phyloP scores from a whole-genome alignment of 805 yeast species.

The Pichia eremophila region DNA sequence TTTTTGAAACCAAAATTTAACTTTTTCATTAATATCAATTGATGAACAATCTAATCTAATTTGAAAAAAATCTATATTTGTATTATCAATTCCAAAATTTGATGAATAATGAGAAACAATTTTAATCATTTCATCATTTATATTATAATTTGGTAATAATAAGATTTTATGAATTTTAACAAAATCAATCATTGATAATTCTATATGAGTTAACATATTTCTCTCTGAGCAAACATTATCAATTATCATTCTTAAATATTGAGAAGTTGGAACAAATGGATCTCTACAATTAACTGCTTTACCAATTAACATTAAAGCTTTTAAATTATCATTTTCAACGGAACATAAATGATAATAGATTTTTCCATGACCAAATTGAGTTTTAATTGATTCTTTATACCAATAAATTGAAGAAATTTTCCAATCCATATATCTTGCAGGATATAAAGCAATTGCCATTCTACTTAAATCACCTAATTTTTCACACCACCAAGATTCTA shows the following conservation, averaged over 20 bases:
- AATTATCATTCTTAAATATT: conserved; percentile 66
- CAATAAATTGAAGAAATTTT: conserved; percentile 73
- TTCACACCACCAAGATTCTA: conserved; percentile 75
- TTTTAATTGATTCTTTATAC: conserved; percentile 66
- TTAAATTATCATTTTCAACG: conserved; percentile 67
- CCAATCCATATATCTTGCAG: conserved; percentile 80
- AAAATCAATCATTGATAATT: conserved; percentile 51
- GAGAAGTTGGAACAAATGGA: conserved; percentile 77
- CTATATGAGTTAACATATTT: conserved; percentile 48
- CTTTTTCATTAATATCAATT: conserved; percentile 30
- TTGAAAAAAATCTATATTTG: conserved; percentile 54
- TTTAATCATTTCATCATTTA: conserved; percentile 44
- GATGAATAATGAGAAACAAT: conserved; percentile 56
- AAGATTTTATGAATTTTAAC: conserved; percentile 62
- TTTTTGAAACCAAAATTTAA: conserved; percentile 69
- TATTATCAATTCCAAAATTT: conserved; percentile 59
- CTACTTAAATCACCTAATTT: conserved; percentile 78
- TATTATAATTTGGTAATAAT: conserved; percentile 48
- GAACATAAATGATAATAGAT: conserved; percentile 82
- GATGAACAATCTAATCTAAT: conserved; percentile 31
- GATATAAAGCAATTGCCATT: conserved; percentile 80
- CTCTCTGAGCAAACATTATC: conserved; percentile 68
- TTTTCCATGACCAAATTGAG: conserved; percentile 77
- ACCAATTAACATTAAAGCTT: conserved; percentile 72
- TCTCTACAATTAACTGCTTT: conserved; percentile 72